Percentiles rank a stretch among this genome's conserved stretches.
Evolutionary conservation across 129 eudicot genomes (phyloP).

Genomic region (carrot (Daucus carota)): DNA sequence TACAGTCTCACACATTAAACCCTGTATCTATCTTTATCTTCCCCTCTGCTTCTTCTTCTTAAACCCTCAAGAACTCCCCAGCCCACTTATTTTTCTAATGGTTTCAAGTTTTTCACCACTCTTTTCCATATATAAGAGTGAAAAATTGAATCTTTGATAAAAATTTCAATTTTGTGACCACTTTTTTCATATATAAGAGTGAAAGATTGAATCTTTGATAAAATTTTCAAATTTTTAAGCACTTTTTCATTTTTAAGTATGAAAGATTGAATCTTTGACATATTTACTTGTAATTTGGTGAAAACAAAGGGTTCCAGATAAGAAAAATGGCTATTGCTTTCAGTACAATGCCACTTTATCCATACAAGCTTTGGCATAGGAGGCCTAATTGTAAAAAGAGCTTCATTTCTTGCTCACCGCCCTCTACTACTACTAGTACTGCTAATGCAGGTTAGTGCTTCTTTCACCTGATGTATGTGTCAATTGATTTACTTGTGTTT

Average conservation of each 20-base stretch:
- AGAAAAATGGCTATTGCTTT: conserved; percentile 31
- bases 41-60: background rate
- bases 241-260: background rate
- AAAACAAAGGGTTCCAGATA: background rate
- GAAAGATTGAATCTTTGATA: too few species aligned
- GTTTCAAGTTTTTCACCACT: background rate
- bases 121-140: background rate
- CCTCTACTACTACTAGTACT: conserved; percentile 25
- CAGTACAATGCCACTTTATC: conserved; percentile 31
- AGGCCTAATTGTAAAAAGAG: conserved; percentile 26
- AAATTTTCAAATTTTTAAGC: background rate
- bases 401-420: conserved; percentile 29
- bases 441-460: conserved; percentile 14
- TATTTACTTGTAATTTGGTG: background rate
- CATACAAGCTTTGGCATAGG: conserved; percentile 24
- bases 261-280: background rate
- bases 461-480: background rate
- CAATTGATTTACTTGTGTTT: background rate
- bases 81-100: background rate
- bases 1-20: background rate
- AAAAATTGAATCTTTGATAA: too few species aligned
- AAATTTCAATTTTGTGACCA: too few species aligned
- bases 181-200: too few species aligned
- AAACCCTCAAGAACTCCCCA: background rate
- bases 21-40: background rate